phyloP scores from a whole-genome alignment of 345 rosid species.

The Lepidium didymum region DNA sequence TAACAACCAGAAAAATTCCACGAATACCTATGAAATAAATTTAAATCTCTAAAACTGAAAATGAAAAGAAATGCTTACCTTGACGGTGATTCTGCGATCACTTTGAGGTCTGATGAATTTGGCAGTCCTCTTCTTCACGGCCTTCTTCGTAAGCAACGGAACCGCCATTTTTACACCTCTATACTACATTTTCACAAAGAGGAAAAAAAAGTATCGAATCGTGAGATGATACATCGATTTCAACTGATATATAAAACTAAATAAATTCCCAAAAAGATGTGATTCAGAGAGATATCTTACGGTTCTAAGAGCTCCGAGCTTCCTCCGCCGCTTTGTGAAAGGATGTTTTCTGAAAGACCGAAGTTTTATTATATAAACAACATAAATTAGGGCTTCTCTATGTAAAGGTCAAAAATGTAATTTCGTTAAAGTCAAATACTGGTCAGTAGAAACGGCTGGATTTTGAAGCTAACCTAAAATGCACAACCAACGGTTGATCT shows the following conservation, averaged over 20 bases:
- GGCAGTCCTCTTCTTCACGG: constrained; percentile 73
- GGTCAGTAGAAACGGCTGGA: not conserved
- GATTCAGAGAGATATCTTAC: not conserved
- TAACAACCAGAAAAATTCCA: not conserved
- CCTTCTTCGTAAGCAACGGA: constrained; percentile 64
- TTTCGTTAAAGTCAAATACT: not conserved
- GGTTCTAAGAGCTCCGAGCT: not conserved
- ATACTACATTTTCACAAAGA: not conserved
- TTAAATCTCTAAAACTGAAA: not conserved
- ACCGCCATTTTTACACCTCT: constrained; percentile 51
- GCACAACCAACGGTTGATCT: not conserved
- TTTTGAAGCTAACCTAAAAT: not conserved
- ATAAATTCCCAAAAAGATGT: not conserved
- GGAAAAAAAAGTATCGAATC: not conserved
- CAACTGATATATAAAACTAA: not conserved
- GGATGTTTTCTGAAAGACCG: not conserved
- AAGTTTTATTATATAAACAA: not conserved
- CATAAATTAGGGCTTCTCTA: not conserved
- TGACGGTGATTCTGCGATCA: constrained; percentile 67
- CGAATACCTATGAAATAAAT: not conserved
- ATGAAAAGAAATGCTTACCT: constrained; percentile 33
- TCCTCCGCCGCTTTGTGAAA: not conserved
- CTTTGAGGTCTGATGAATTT: constrained; percentile 82
- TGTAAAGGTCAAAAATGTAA: not conserved
- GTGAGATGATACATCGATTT: not conserved